These are phyloP conservation scores for Euphorbia peplus DNA, from an alignment of 345 rosid genomes.

Conservation along the genomic window DNA sequence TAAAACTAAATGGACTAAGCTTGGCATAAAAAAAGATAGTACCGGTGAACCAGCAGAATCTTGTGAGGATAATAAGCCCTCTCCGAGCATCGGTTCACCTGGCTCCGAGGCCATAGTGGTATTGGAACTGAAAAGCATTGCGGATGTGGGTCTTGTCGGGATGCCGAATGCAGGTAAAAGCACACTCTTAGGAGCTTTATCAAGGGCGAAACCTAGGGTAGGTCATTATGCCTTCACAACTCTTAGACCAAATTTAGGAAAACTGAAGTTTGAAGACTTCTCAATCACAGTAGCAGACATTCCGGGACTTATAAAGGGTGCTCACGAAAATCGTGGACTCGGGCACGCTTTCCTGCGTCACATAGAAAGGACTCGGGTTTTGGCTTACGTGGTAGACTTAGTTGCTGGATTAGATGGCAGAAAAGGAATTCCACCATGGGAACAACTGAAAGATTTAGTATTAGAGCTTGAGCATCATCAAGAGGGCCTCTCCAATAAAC, in stretches of 20 bases:
- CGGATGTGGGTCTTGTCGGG: constrained; percentile 96
- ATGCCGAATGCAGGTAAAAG: constrained; percentile 98
- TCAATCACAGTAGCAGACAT: constrained; percentile 92
- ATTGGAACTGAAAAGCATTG: constrained; percentile 88
- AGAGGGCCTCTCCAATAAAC: constrained; percentile 66
- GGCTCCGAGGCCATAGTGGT: constrained; percentile 65
- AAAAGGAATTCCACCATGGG: constrained; percentile 79
- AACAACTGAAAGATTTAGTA: constrained; percentile 66
- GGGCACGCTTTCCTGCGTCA: constrained; percentile 91
- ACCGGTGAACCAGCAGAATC: constrained; percentile 24
- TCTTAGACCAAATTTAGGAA: constrained; percentile 83
- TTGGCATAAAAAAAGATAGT: constrained; percentile 7
- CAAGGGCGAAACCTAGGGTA: constrained; percentile 75
- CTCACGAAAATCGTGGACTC: constrained; percentile 77
- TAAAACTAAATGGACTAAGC: constrained; percentile 40
- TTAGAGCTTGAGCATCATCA: constrained; percentile 86
- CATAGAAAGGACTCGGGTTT: constrained; percentile 89
- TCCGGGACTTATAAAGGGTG: constrained; percentile 91
- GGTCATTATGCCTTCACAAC: constrained; percentile 93
- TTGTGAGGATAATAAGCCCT: constrained; percentile 30
- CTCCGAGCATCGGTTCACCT: constrained; percentile 48
- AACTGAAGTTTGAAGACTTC: constrained; percentile 65
- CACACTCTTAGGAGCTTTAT: constrained; percentile 81
- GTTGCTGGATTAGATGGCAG: constrained; percentile 69
- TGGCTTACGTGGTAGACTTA: constrained; percentile 86